Percentiles rank a stretch among this genome's conserved stretches.
These are phyloP conservation scores for Globisporangium canariense DNA, from an alignment of 352 stramenopile genomes.

Conservation along the genomic window DNA sequence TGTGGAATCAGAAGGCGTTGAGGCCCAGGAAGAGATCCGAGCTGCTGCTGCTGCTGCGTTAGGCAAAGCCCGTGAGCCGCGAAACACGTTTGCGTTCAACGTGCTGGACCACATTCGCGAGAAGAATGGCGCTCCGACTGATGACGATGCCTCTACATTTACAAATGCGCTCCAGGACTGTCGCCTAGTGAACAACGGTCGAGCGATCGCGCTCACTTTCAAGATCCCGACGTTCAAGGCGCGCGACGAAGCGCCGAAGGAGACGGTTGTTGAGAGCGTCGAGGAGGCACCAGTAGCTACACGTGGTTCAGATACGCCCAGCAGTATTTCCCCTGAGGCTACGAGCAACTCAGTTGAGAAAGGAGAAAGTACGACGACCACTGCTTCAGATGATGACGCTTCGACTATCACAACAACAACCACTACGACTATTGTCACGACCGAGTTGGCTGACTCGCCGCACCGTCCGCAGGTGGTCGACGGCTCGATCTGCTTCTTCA, in stretches of 20 bases:
- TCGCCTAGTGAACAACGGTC: slow-evolving; percentile 12
- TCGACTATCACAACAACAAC: background rate
- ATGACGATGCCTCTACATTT: background rate
- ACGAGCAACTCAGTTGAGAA: background rate
- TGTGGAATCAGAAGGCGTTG: background rate
- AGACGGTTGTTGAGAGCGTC: background rate
- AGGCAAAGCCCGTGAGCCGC: background rate
- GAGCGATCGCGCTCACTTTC: slow-evolving; percentile 18
- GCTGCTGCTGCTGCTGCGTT: background rate
- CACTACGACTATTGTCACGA: background rate
- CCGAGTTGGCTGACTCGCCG: background rate
- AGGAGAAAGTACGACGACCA: background rate
- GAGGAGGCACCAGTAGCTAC: background rate
- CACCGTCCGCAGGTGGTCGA: slow-evolving; percentile 51
- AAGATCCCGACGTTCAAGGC: slow-evolving; percentile 19
- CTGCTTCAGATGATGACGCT: background rate
- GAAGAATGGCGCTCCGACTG: background rate
- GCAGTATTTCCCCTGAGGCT: background rate
- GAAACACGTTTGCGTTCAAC: background rate
- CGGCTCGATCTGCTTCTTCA: slow-evolving; percentile 67
- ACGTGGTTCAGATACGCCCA: background rate
- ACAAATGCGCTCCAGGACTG: slow-evolving; percentile 4
- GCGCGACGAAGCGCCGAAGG: slow-evolving; percentile 14
- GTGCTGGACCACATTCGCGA: background rate
- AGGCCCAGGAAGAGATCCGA: slow-evolving; percentile 4